phyloP scores from a whole-genome alignment of 2,329 filamentous ascomycete species.

The Talaromyces sp. region DNA sequence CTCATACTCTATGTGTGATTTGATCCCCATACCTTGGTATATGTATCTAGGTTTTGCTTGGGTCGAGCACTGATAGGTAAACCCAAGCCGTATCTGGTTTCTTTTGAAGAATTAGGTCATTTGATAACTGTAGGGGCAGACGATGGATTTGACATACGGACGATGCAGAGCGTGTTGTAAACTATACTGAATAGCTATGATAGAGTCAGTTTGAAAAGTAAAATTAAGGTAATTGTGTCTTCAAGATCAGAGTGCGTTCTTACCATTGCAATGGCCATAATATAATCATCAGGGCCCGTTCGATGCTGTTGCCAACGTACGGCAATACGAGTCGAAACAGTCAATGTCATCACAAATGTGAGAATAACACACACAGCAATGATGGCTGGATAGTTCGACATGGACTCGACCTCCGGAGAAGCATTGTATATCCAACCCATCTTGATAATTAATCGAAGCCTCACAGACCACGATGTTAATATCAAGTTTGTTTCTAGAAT shows the following conservation, averaged over 20 bases:
- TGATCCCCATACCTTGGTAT: conserved; percentile 36
- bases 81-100: conserved; percentile 55
- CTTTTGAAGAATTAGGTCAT: conserved; percentile 27
- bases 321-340: conserved; percentile 44
- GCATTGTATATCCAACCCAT: conserved; percentile 51
- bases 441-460: conserved; percentile 22
- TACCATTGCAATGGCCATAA: conserved; percentile 37
- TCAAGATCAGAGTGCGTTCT: neutral
- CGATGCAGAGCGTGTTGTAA: conserved; percentile 52
- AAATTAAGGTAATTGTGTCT: conserved; percentile 21
- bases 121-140: no score
- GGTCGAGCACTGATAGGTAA: conserved; percentile 47
- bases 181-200: conserved; percentile 46
- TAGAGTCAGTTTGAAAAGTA: neutral
- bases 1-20: neutral
- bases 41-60: conserved; percentile 42
- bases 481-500: conserved; percentile 7
- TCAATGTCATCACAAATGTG: conserved; percentile 42
- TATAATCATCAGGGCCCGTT: conserved; percentile 49
- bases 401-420: conserved; percentile 44
- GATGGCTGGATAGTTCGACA: conserved; percentile 50
- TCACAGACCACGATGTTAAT: neutral
- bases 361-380: conserved; percentile 49
- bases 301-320: conserved; percentile 45
- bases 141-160: conserved; percentile 37